These are phyloP conservation scores for Cladosporium phlei DNA, from an alignment of 2,329 filamentous ascomycete species.

Conservation along the genomic window DNA sequence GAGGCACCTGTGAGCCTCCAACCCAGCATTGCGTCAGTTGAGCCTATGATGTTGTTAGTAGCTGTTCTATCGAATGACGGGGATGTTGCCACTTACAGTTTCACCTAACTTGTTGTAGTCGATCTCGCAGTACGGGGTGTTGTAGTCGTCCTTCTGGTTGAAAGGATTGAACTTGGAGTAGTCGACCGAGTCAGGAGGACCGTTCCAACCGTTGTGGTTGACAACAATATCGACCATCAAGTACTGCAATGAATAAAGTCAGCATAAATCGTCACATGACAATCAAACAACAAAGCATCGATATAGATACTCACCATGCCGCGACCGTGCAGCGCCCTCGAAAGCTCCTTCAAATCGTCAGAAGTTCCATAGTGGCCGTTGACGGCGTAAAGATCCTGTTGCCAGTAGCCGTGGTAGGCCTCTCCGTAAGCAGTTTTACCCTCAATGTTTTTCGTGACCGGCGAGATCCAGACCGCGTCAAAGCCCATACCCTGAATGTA, in stretches of 20 bases:
- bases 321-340: constrained; percentile 32
- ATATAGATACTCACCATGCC: constrained; percentile 30
- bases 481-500: constrained; percentile 53
- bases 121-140: constrained; percentile 52
- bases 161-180: constrained; percentile 38
- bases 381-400: constrained; percentile 43
- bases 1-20: constrained; percentile 49
- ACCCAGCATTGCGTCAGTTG: constrained; percentile 49
- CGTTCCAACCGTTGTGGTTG: constrained; percentile 35
- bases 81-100: constrained; percentile 16
- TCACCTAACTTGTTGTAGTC: constrained; percentile 47
- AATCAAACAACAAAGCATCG: background rate
- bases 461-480: constrained; percentile 48
- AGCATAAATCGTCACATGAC: constrained; percentile 11
- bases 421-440: constrained; percentile 33
- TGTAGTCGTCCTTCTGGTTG: constrained; percentile 38
- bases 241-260: constrained; percentile 25
- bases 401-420: constrained; percentile 56
- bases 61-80: background rate
- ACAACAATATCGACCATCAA: constrained; percentile 37
- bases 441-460: constrained; percentile 46
- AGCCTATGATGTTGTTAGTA: constrained; percentile 18
- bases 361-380: constrained; percentile 36
- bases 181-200: constrained; percentile 25
- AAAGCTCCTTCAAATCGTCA: constrained; percentile 33